Evolutionary conservation across 2,329 filamentous ascomycete genomes (phyloP).

Genomic region (Fusarium hostae): DNA sequence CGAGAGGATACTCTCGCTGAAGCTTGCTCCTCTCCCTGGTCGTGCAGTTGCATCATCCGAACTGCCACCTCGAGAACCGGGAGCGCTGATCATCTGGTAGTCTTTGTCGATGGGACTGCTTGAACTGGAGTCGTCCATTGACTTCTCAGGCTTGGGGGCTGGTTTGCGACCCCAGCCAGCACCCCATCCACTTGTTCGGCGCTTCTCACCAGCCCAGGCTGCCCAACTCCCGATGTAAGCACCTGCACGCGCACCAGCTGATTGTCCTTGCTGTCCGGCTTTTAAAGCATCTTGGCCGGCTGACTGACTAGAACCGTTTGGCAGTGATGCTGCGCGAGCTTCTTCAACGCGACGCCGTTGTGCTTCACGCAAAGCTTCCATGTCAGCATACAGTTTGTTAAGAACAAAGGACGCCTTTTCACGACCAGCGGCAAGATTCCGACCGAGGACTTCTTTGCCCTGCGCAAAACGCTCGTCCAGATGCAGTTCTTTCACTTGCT

Average conservation of each 20-base stretch:
- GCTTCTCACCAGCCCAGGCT: slow-evolving; percentile 79
- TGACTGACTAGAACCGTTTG: slow-evolving; percentile 5
- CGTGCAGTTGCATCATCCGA: slow-evolving; percentile 46
- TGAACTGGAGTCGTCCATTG: slow-evolving; percentile 48
- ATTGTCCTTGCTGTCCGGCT: slow-evolving; percentile 58
- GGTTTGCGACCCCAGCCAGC: slow-evolving; percentile 54
- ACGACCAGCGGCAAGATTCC: slow-evolving; percentile 86
- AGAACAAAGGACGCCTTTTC: slow-evolving; percentile 90
- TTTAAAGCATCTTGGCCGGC: slow-evolving; percentile 50
- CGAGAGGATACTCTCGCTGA: slow-evolving; percentile 59
- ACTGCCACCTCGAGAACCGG: slow-evolving; percentile 43
- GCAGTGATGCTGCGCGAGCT: slow-evolving; percentile 39
- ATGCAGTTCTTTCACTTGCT: slow-evolving; percentile 93
- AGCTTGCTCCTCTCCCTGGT: slow-evolving; percentile 55
- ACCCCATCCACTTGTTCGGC: slow-evolving; percentile 64
- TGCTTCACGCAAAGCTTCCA: slow-evolving; percentile 71
- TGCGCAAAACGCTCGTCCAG: slow-evolving; percentile 89
- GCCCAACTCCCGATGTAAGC: slow-evolving; percentile 77
- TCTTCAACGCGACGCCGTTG: slow-evolving; percentile 57
- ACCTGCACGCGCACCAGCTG: slow-evolving; percentile 66
- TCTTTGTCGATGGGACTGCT: slow-evolving; percentile 52
- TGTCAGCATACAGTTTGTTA: slow-evolving; percentile 88
- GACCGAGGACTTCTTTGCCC: slow-evolving; percentile 85
- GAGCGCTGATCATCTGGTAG: slow-evolving; percentile 52
- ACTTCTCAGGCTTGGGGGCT: slow-evolving; percentile 46